Conservation (phyloP, 164 flowering plant genomes). For the Tetrastigma voinierianum region DNA sequence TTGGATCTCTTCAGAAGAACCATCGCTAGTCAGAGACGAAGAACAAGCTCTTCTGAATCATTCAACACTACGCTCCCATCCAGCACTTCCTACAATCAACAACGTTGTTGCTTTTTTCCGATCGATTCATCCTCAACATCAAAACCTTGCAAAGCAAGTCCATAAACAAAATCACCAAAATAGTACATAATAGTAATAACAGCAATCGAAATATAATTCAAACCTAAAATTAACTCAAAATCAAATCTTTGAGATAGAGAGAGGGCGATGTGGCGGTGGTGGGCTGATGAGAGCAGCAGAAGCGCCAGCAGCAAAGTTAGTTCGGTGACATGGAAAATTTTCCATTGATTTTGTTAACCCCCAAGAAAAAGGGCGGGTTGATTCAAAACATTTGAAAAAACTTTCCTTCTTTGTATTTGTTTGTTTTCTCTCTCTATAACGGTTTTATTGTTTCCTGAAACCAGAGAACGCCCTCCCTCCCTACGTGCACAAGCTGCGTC, state of each 20-base stretch:
- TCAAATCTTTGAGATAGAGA: conserved; percentile 8
- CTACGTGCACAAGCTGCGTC: too few species aligned
- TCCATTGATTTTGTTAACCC: not conserved
- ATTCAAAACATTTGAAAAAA: not conserved
- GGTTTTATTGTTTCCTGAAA: too few species aligned
- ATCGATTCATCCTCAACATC: conserved; percentile 3
- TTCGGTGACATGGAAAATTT: conserved; percentile 36
- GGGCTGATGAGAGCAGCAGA: conserved; percentile 37
- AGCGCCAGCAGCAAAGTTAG: conserved; percentile 44
- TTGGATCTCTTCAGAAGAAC: conserved; percentile 20
- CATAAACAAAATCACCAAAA: not conserved
- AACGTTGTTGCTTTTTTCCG: not conserved
- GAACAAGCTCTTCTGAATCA: conserved; percentile 30
- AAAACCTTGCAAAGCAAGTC: conserved; percentile 3
- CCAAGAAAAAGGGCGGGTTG: not conserved
- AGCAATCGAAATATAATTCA: not conserved
- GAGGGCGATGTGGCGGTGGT: conserved; percentile 13
- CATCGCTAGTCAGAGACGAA: conserved; percentile 24
- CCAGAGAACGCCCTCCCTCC: too few species aligned
- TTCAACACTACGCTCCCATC: conserved; percentile 19
- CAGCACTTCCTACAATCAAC: not conserved
- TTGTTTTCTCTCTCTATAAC: too few species aligned
- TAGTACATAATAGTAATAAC: not conserved
- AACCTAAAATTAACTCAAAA: not conserved
- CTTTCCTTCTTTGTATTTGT: too few species aligned